Conservation (phyloP, 306 rosid species). For the Sicyos edulis region DNA sequence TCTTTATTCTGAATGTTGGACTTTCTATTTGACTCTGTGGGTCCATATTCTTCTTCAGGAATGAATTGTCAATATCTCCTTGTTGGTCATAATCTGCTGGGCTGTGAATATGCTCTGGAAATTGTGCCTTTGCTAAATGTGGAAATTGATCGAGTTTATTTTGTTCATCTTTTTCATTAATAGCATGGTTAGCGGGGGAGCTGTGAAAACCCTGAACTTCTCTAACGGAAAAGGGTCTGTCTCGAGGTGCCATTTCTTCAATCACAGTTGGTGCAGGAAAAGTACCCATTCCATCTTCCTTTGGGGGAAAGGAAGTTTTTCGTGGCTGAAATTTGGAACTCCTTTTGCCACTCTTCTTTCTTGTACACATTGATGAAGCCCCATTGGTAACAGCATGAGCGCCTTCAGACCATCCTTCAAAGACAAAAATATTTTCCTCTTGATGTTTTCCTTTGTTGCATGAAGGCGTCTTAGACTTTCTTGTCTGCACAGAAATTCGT, state of each 20-base stretch:
- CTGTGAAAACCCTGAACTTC: slow-evolving; percentile 29
- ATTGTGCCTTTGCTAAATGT: too few species aligned
- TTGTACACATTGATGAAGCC: slow-evolving; percentile 33
- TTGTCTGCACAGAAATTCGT: slow-evolving; percentile 31
- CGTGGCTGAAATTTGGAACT: slow-evolving; percentile 29
- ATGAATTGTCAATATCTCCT: slow-evolving; percentile 34
- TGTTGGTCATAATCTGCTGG: slow-evolving; percentile 35
- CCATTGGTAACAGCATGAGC: slow-evolving; percentile 32
- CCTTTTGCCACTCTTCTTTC: slow-evolving; percentile 37
- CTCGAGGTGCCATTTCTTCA: slow-evolving; percentile 31
- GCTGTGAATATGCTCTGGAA: slow-evolving; percentile 29
- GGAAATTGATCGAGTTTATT: slow-evolving; percentile 27
- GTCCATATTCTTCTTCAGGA: slow-evolving; percentile 31
- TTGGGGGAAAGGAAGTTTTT: slow-evolving; percentile 36
- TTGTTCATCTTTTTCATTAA: slow-evolving; percentile 30
- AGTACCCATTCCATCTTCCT: slow-evolving; percentile 29
- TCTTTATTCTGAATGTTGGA: slow-evolving; percentile 50
- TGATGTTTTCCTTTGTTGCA: slow-evolving; percentile 31
- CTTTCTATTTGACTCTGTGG: slow-evolving; percentile 45
- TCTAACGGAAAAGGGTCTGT: slow-evolving; percentile 30
- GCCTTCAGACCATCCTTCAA: slow-evolving; percentile 33
- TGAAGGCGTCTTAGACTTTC: slow-evolving; percentile 35
- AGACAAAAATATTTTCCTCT: slow-evolving; percentile 37
- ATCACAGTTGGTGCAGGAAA: slow-evolving; percentile 33
- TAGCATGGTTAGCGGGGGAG: slow-evolving; percentile 34